Evolutionary conservation across 2,329 filamentous ascomycete genomes (phyloP).

Genomic region (Cladophialophora chaetospira): DNA sequence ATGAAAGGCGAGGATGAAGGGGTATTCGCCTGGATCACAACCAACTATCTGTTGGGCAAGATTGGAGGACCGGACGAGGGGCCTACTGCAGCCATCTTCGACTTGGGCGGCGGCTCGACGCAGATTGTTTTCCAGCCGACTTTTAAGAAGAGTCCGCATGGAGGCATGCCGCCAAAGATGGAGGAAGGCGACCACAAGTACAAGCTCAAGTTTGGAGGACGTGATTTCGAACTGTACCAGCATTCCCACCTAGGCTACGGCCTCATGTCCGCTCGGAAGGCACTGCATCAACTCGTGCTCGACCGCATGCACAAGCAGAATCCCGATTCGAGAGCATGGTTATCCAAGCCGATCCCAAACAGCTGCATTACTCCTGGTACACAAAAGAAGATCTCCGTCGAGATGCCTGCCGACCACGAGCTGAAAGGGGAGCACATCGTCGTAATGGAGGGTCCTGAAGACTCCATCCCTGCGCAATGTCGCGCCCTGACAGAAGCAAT

Average conservation of each 20-base stretch:
- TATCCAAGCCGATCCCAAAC: slow-evolving; percentile 71
- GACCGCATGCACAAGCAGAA: slow-evolving; percentile 68
- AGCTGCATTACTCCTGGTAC: slow-evolving; percentile 85
- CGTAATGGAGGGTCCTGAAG: slow-evolving; percentile 83
- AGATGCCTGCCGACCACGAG: slow-evolving; percentile 65
- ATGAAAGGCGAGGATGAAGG: slow-evolving; percentile 98
- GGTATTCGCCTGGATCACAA: slow-evolving; percentile 98
- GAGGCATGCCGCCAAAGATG: slow-evolving; percentile 83
- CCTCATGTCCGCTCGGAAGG: slow-evolving; percentile 88
- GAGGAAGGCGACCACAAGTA: slow-evolving; percentile 95
- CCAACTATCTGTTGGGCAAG: slow-evolving; percentile 97
- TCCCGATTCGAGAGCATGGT: slow-evolving; percentile 66
- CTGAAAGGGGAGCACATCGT: slow-evolving; percentile 68
- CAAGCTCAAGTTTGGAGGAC: slow-evolving; percentile 82
- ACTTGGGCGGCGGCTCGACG: slow-evolving; percentile 93
- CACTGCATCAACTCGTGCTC: slow-evolving; percentile 76
- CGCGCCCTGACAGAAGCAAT: slow-evolving; percentile 88
- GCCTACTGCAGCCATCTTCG: slow-evolving; percentile 90
- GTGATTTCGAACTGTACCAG: slow-evolving; percentile 91
- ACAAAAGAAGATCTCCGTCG: slow-evolving; percentile 71
- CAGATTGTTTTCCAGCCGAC: slow-evolving; percentile 98
- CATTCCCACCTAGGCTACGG: slow-evolving; percentile 97
- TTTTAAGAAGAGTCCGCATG: slow-evolving; percentile 71
- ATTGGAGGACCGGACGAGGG: slow-evolving; percentile 90
- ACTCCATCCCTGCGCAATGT: slow-evolving; percentile 79